Conservation (phyloP, 805 yeast species). For the Sungouiella thailandica region DNA sequence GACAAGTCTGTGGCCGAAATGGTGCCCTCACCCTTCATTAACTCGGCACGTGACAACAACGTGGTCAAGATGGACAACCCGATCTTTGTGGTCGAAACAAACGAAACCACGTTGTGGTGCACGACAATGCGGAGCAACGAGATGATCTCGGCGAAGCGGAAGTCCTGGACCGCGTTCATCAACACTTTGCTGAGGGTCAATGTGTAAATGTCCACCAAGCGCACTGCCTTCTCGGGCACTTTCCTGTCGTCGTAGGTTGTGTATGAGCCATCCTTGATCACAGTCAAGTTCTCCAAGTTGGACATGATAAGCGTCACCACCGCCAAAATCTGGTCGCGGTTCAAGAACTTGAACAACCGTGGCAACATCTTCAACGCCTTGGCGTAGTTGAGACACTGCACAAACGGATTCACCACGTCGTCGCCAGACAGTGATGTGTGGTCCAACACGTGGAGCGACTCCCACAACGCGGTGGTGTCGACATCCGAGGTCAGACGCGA, state of each 20-base stretch:
- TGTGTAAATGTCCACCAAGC: slow-evolving; percentile 73
- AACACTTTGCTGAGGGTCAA: slow-evolving; percentile 77
- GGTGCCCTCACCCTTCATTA: slow-evolving; percentile 77
- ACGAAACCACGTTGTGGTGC: slow-evolving; percentile 62
- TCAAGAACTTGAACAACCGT: slow-evolving; percentile 78
- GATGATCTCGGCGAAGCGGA: slow-evolving; percentile 73
- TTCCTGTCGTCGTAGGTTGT: slow-evolving; percentile 49
- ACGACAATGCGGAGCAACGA: slow-evolving; percentile 67
- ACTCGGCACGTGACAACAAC: slow-evolving; percentile 86
- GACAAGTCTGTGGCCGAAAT: slow-evolving; percentile 52
- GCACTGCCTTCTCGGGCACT: slow-evolving; percentile 49
- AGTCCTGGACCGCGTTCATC: slow-evolving; percentile 78
- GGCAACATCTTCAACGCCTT: slow-evolving; percentile 88
- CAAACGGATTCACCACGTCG: slow-evolving; percentile 64
- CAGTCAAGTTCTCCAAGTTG: slow-evolving; percentile 73
- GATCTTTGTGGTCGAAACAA: slow-evolving; percentile 66
- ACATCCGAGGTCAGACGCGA: slow-evolving; percentile 32
- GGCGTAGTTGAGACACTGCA: slow-evolving; percentile 75
- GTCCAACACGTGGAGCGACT: slow-evolving; percentile 68
- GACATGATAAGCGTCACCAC: slow-evolving; percentile 74
- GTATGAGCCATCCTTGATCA: slow-evolving; percentile 75
- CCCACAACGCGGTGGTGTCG: slow-evolving; percentile 57
- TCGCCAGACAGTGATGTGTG: slow-evolving; percentile 50
- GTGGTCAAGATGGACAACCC: slow-evolving; percentile 87
- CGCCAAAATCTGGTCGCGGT: slow-evolving; percentile 70